phyloP scores from a whole-genome alignment of 352 stramenopile genomes.

The Phytopythium aichiense region DNA sequence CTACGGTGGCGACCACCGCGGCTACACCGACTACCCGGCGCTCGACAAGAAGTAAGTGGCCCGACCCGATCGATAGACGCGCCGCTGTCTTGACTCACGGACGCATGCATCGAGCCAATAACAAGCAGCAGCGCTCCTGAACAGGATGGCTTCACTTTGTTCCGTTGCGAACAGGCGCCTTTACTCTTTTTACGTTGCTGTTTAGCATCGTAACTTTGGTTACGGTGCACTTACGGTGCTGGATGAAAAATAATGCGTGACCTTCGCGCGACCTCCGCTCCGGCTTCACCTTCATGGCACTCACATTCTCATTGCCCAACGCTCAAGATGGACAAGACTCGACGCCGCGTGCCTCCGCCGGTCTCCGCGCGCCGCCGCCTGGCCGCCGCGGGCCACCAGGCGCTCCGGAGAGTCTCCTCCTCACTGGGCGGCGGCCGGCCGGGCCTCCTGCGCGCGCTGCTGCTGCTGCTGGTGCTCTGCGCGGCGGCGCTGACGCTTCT shows the following conservation, averaged over 20 bases:
- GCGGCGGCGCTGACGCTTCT: not conserved
- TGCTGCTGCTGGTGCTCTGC: not conserved
- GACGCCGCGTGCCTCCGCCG: not conserved
- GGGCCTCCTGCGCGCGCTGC: not conserved
- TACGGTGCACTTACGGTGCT: not conserved
- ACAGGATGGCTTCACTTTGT: constrained; percentile 1
- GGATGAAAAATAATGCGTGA: not conserved
- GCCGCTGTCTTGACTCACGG: not conserved
- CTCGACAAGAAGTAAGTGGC: constrained; percentile 11
- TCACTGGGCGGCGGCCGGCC: not conserved
- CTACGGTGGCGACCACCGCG: constrained; percentile 37
- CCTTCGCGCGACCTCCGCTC: not conserved
- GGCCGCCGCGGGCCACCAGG: not conserved
- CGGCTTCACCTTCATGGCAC: not conserved
- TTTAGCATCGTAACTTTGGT: not conserved
- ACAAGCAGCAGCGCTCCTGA: not conserved
- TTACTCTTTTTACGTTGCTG: not conserved
- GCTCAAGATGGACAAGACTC: constrained; percentile 4
- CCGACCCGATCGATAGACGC: not conserved
- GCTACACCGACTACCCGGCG: constrained; percentile 54
- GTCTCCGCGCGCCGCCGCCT: not conserved
- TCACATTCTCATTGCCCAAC: not conserved
- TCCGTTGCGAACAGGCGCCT: not conserved
- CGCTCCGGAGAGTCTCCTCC: not conserved
- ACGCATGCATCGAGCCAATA: too few relatives aligned